Conservation (phyloP, 2,329 filamentous ascomycete species). For the Aspergillus sp. region DNA sequence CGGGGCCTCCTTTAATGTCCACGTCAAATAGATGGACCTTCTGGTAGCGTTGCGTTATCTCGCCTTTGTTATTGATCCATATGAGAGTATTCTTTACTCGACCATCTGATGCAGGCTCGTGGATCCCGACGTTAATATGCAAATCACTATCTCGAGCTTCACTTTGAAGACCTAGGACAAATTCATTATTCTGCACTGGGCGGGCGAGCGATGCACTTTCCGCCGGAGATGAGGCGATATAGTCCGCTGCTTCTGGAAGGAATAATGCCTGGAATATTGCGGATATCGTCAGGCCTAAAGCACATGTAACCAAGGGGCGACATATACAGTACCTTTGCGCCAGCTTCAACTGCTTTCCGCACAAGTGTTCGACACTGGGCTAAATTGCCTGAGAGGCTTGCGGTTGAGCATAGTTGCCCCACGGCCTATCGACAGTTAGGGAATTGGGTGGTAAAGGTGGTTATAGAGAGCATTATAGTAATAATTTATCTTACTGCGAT, state of each 20-base stretch:
- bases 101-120: constrained; percentile 63
- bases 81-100: constrained; percentile 64
- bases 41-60: constrained; percentile 68
- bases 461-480: not conserved
- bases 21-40: constrained; percentile 91
- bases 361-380: constrained; percentile 72
- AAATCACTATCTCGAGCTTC: constrained; percentile 65
- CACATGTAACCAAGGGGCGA: not conserved
- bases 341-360: constrained; percentile 69
- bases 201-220: constrained; percentile 71
- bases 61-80: constrained; percentile 64
- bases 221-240: constrained; percentile 69
- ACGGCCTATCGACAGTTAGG: constrained; percentile 61
- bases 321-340: constrained; percentile 65
- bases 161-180: constrained; percentile 72
- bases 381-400: constrained; percentile 75
- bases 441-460: not conserved
- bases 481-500: constrained; percentile 24
- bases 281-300: not conserved
- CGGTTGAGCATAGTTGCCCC: constrained; percentile 85
- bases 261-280: constrained; percentile 65
- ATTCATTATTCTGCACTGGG: constrained; percentile 65
- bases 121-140: constrained; percentile 82
- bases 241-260: constrained; percentile 88
- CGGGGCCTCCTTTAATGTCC: constrained; percentile 56